Base-by-base conservation (phyloP, 371 early-diverging fungal genomes). In the Paraphysoderma sedebokerense region DNA sequence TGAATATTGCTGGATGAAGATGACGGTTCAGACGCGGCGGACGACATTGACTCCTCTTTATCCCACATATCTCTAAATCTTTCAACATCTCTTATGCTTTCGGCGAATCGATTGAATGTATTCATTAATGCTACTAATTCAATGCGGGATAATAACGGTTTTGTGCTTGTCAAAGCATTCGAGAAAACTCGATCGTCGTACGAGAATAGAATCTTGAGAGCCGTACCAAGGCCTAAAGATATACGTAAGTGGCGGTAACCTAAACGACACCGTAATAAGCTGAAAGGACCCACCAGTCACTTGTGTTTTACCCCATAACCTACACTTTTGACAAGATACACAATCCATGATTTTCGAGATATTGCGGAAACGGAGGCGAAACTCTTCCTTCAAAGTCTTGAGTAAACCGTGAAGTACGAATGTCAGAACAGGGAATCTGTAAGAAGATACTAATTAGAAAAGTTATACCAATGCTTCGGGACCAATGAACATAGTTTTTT, bases 261-360 rank as follows among this genome's bases (percentile, higher is more conserved):
- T 87, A 85, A 20, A 81, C 53, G 53, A 49, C 20, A 47, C 49
- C 35, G 35, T 13, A 29, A n/a, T n/a, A n/a, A n/a, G n/a, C n/a
- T n/a, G n/a, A n/a, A n/a, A n/a, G n/a, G n/a, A n/a, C n/a, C n/a
- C n/a, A n/a, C 64, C 64, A 19, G 48, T 57, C 29, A 65, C 49
- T 52, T 79, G 77, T 12, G 77, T 50, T 42, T 98, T 98, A 20
- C 98, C 98, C 99, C 99, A 98, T 28, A 98, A 65, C 44, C 89
- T 66, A 57, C 99, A 98, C 61, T 96, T 97, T 59, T 97, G 91
- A 61, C 99, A 98, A 0, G 85, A 87, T 15, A 97, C 90, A 57
- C 98, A 96, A 61, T 95, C 95, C 92, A 98, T 91, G 55, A 95
- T 92, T 24, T 77, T 63, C 12, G 92, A 82, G 12, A 98, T 82